Base-by-base conservation (phyloP, 208 protist species). In the Leishmania tropica region DNA sequence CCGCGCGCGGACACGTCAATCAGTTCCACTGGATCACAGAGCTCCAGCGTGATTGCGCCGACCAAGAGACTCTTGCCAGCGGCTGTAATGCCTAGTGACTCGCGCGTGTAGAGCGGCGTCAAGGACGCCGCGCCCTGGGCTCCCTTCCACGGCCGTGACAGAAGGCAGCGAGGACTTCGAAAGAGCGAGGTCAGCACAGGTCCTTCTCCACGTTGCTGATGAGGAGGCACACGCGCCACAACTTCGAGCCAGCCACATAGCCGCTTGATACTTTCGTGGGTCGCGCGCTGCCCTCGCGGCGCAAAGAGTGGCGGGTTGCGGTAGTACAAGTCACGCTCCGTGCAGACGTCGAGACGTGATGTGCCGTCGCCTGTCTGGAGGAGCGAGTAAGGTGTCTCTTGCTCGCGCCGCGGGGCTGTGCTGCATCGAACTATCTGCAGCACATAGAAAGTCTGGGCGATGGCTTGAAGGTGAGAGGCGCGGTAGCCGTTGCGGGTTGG, bases 321-420 rank as follows among this genome's bases (percentile, higher is more conserved):
- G 80, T 97, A 97, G 84, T 96, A 96, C 24, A 97, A 79, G 71
- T 94, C 91, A 15, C 94, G 87, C 81, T 96, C 92, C 28, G 91
- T 97, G 78, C 87, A 92, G 60, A 86, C 78, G 35, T 19, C 56
- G 31, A 78, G 53, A 24, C 10, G 6, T 48, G 4, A 4, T 67
- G 40, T 64, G 51, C 5, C 3, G 21, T 8, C 56, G 56, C 73
- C 35, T 47, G 37, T 47, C 40, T n/a, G 54, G 11, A 51, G 37
- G 21, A 62, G n/a, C 51, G 51, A 45, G 73, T 58, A 31, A 24
- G 73, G 21, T 17, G 73, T 62, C 73, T 35, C 51, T 45, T 62
- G 31, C 51, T 28, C 51, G 11, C 73, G 17, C n/a, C 35, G 45
- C 53, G n/a, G 5, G 51, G 73, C 73, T 17, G 51, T 17, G 35